These are phyloP conservation scores for Stachybotrys elegans DNA, from an alignment of 2,329 filamentous ascomycete genomes.

Conservation along the genomic window DNA sequence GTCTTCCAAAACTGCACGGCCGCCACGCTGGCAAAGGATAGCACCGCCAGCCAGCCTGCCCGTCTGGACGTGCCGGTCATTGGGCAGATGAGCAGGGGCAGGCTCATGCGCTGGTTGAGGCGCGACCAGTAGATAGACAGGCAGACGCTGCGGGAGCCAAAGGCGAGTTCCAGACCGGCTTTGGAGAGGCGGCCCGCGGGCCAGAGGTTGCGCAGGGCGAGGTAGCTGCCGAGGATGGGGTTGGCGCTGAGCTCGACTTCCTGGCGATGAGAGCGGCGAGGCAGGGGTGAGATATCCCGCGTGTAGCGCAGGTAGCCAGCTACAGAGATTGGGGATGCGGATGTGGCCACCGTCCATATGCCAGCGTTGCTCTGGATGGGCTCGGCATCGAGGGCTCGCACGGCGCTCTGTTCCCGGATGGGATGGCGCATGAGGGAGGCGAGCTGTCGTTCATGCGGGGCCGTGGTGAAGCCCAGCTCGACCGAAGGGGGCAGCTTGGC, in stretches of 20 bases:
- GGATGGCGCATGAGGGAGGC: slow-evolving; percentile 10
- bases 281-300: slow-evolving; percentile 20
- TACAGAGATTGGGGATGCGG: slow-evolving; percentile 17
- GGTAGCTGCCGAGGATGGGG: slow-evolving; percentile 27
- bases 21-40: slow-evolving; percentile 35
- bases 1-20: slow-evolving; percentile 26
- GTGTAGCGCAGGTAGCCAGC: slow-evolving; percentile 29
- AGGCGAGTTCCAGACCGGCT: slow-evolving; percentile 38
- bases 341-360: slow-evolving; percentile 36
- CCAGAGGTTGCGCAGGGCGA: slow-evolving; percentile 39
- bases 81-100: slow-evolving; percentile 37
- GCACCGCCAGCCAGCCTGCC: slow-evolving; percentile 21
- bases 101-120: slow-evolving; percentile 35
- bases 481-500: slow-evolving; percentile 28
- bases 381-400: slow-evolving; percentile 30
- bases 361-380: slow-evolving; percentile 12
- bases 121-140: slow-evolving; percentile 43
- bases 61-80: slow-evolving; percentile 29
- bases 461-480: slow-evolving; percentile 35
- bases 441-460: slow-evolving; percentile 10
- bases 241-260: slow-evolving; percentile 38
- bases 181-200: slow-evolving; percentile 34
- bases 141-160: slow-evolving; percentile 35
- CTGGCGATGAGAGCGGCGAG: slow-evolving; percentile 22
- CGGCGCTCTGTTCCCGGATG: slow-evolving; percentile 23